Percentiles rank a stretch among this genome's conserved stretches.
phyloP scores from a whole-genome alignment of 768 basidiomycete species.

The Tricholoma terreum region DNA sequence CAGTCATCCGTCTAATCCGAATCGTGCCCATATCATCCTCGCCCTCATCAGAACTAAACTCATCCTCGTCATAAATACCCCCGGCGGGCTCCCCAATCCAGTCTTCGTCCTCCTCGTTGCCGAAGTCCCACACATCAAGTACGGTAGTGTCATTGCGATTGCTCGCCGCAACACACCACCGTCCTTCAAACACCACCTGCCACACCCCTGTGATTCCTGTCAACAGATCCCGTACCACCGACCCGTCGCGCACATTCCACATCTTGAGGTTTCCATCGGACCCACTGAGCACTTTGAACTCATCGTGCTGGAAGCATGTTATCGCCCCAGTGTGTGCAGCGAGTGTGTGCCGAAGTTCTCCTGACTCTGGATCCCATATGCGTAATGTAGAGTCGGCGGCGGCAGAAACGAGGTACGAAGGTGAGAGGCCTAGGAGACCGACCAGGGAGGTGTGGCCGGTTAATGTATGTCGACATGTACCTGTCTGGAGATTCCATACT shows the following conservation, averaged over 20 bases:
- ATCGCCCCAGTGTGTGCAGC: constrained; percentile 96
- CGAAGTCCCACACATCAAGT: constrained; percentile 91
- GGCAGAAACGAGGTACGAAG: constrained; percentile 89
- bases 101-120: constrained; percentile 67
- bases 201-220: constrained; percentile 94
- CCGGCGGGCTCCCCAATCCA: constrained; percentile 80
- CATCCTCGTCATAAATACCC: constrained; percentile 71
- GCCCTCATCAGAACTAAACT: constrained; percentile 53
- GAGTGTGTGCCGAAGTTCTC: constrained; percentile 76
- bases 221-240: constrained; percentile 81
- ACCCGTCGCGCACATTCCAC: constrained; percentile 93
- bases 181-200: constrained; percentile 94
- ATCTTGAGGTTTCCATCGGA: constrained; percentile 96
- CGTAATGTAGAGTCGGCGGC: constrained; percentile 95
- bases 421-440: constrained; percentile 85
- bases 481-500: constrained; percentile 86
- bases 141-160: constrained; percentile 75
- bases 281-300: constrained; percentile 94
- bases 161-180: constrained; percentile 94
- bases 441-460: constrained; percentile 94
- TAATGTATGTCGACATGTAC: constrained; percentile 75
- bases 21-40: constrained; percentile 27
- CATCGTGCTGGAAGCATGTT: constrained; percentile 98
- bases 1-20: constrained; percentile 22
- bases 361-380: constrained; percentile 89